Percentiles rank a stretch among this genome's conserved stretches.
These are phyloP conservation scores for Paramecium caudatum DNA, from an alignment of 73 alveolate genomes.

Conservation along the genomic window DNA sequence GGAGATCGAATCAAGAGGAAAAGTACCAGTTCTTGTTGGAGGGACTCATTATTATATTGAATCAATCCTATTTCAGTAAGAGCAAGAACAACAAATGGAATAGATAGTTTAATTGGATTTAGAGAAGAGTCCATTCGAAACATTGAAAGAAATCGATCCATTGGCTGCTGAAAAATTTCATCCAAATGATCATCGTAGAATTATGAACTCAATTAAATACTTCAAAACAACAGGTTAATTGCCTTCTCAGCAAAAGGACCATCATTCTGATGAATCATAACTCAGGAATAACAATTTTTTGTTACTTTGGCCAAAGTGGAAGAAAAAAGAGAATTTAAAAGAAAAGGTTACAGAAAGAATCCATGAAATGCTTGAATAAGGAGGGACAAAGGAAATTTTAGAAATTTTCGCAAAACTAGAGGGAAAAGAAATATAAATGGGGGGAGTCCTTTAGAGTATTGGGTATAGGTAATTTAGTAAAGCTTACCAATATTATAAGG, in stretches of 20 bases:
- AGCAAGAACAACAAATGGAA: background rate
- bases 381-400: conserved; percentile 82
- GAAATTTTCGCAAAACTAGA: conserved; percentile 59
- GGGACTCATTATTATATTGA: conserved; percentile 92
- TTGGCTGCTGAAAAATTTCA: conserved; percentile 75
- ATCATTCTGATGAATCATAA: conserved; percentile 58
- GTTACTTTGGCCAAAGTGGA: conserved; percentile 84
- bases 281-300: conserved; percentile 80
- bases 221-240: conserved; percentile 62
- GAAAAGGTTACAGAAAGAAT: conserved; percentile 80
- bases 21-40: conserved; percentile 82
- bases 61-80: conserved; percentile 80
- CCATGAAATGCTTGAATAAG: conserved; percentile 83
- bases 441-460: conserved; percentile 87
- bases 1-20: conserved; percentile 68
- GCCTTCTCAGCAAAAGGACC: conserved; percentile 63
- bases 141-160: conserved; percentile 80
- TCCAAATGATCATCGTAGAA: conserved; percentile 84
- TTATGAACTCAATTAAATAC: conserved; percentile 78
- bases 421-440: conserved; percentile 48
- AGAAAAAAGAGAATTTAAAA: conserved; percentile 73
- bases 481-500: conserved; percentile 62
- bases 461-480: conserved; percentile 90
- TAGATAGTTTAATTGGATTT: conserved; percentile 28
- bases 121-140: conserved; percentile 56